Conservation (phyloP, 1,284 basidiomycete species). For the Cryptococcus sp. region DNA sequence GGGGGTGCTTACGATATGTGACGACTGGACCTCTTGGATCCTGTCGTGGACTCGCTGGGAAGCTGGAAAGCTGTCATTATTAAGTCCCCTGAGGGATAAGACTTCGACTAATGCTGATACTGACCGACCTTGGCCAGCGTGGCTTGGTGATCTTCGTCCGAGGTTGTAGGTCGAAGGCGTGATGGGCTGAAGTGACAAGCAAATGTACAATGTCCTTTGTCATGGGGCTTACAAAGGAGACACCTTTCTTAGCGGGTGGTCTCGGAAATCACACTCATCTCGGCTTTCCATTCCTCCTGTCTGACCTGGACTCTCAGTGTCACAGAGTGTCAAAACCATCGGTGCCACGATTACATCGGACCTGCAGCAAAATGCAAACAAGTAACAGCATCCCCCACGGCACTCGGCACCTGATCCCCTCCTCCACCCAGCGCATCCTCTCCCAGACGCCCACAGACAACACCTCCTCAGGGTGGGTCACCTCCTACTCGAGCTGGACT, state of each 20-base stretch:
- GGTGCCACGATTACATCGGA: too few species aligned
- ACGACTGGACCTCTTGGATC: too few species aligned
- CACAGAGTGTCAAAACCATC: background rate
- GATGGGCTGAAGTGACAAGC: too few species aligned
- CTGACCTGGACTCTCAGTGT: background rate
- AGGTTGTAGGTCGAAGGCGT: too few species aligned
- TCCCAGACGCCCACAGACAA: constrained; percentile 3
- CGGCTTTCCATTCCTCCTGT: too few species aligned
- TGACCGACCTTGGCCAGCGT: too few species aligned
- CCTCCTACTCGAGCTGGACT: constrained; percentile 11
- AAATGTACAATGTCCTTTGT: constrained; percentile 13
- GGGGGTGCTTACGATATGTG: too few species aligned
- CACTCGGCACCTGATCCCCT: background rate
- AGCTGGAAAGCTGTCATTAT: background rate
- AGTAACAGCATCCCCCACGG: background rate
- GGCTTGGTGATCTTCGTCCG: too few species aligned
- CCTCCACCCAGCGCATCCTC: background rate
- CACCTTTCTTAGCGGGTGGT: background rate
- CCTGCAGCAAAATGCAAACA: too few species aligned
- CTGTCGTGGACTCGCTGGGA: background rate
- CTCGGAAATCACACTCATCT: constrained; percentile 1
- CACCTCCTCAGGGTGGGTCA: constrained; percentile 16
- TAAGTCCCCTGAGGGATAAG: too few species aligned
- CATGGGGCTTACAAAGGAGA: constrained; percentile 4
- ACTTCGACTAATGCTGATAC: too few species aligned